phyloP scores from a whole-genome alignment of 148 eudicot genomes.

The Camellia sinensis region DNA sequence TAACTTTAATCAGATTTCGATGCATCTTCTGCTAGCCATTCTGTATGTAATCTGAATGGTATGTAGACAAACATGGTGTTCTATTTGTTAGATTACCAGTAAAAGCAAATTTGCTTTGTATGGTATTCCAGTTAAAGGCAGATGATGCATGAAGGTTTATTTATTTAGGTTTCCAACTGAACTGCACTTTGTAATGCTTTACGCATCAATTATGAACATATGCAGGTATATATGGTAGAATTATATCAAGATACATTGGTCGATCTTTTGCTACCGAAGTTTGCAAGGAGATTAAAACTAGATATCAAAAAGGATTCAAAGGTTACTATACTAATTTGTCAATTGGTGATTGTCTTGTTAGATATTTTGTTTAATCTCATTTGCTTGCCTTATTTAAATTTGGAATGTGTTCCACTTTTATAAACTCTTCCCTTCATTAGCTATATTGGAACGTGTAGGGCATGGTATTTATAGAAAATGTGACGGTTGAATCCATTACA shows the following conservation, averaged over 20 bases:
- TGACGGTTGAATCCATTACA: constrained; percentile 52
- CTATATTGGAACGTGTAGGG: constrained; percentile 42
- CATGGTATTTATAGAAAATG: constrained; percentile 91
- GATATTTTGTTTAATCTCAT: not conserved
- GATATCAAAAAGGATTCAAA: constrained; percentile 88
- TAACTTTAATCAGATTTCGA: too few relatives aligned
- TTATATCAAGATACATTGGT: constrained; percentile 84
- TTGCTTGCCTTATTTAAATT: not conserved
- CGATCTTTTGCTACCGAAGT: constrained; percentile 77
- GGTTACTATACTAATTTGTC: too few relatives aligned
- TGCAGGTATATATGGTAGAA: constrained; percentile 90
- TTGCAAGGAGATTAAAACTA: constrained; percentile 60
- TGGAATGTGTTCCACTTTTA: not conserved
- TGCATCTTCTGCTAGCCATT: too few relatives aligned
- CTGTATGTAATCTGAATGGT: too few relatives aligned
- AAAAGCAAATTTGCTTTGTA: too few relatives aligned
- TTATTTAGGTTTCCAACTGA: too few relatives aligned
- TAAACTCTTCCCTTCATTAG: not conserved
- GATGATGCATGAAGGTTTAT: too few relatives aligned
- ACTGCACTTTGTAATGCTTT: too few relatives aligned
- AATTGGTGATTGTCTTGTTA: not conserved
- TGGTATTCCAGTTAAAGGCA: too few relatives aligned
- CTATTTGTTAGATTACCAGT: too few relatives aligned
- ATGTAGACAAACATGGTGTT: too few relatives aligned
- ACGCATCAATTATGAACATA: not conserved